Conservation (phyloP, 208 protist species). For the Leishmania guyanensis region DNA sequence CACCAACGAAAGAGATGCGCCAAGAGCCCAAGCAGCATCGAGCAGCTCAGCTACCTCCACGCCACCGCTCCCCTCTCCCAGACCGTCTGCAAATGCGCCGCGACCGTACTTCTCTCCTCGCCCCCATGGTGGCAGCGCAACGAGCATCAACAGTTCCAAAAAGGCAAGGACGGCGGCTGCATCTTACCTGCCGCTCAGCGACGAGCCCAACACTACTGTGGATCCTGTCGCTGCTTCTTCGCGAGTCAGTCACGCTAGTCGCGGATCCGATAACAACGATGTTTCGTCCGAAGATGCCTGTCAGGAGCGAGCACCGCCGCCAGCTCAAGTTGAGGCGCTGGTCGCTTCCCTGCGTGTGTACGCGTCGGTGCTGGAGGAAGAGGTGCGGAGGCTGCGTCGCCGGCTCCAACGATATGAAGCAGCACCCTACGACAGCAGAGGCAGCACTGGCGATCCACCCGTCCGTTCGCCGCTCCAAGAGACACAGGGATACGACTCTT, state of each 20-base stretch:
- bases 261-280: neutral
- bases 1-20: neutral
- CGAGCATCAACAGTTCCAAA: neutral
- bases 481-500: neutral
- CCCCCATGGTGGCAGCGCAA: neutral
- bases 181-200: neutral
- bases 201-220: neutral
- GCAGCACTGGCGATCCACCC: no score
- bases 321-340: neutral
- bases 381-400: slow-evolving; percentile 3
- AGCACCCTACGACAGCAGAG: neutral
- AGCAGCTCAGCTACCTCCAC: neutral
- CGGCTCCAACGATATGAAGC: slow-evolving; percentile 9
- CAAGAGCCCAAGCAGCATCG: neutral
- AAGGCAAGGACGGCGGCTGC: neutral
- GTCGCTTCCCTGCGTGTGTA: neutral
- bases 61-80: neutral
- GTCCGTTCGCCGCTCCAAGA: neutral
- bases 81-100: neutral
- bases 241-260: neutral
- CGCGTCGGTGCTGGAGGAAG: slow-evolving; percentile 10
- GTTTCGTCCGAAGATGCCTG: neutral
- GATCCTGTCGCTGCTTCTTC: neutral
- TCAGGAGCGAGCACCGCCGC: neutral
- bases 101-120: neutral